Evolutionary conservation across 352 stramenopile species (phyloP).

Genomic region (Phytopythium vexans): DNA sequence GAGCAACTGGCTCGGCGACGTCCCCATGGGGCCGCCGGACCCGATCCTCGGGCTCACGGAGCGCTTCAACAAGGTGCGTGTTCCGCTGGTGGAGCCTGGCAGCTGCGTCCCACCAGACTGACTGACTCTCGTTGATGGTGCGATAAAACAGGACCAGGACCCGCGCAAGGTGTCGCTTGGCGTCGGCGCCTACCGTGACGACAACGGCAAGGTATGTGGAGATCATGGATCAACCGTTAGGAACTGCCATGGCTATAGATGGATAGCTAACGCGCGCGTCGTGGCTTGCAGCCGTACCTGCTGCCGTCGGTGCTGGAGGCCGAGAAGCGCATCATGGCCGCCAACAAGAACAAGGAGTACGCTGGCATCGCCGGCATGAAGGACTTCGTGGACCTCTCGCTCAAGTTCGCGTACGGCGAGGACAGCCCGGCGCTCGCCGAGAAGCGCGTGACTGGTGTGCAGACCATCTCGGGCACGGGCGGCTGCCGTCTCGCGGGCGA

Average conservation of each 20-base stretch:
- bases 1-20: constrained; percentile 64
- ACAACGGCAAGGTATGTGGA: constrained; percentile 76
- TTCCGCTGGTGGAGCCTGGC: constrained; percentile 1
- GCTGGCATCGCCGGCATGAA: constrained; percentile 95
- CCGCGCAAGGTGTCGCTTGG: constrained; percentile 95
- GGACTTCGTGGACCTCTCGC: constrained; percentile 94
- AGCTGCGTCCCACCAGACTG: neutral
- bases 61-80: constrained; percentile 84
- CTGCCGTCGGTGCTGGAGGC: constrained; percentile 96
- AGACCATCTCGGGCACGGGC: constrained; percentile 98
- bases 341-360: constrained; percentile 98
- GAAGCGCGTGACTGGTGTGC: constrained; percentile 92
- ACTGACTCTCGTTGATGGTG: constrained; percentile 11
- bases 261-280: constrained; percentile 3
- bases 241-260: neutral
- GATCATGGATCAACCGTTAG: neutral
- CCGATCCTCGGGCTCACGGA: constrained; percentile 96
- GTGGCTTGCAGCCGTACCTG: constrained; percentile 87
- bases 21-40: constrained; percentile 95
- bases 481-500: constrained; percentile 95
- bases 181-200: constrained; percentile 98
- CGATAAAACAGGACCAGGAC: constrained; percentile 90
- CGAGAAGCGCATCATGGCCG: constrained; percentile 92
- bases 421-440: constrained; percentile 90
- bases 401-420: constrained; percentile 97